Base-by-base conservation (phyloP, 2,329 filamentous ascomycete genomes). In the Colletotrichum lupini region DNA sequence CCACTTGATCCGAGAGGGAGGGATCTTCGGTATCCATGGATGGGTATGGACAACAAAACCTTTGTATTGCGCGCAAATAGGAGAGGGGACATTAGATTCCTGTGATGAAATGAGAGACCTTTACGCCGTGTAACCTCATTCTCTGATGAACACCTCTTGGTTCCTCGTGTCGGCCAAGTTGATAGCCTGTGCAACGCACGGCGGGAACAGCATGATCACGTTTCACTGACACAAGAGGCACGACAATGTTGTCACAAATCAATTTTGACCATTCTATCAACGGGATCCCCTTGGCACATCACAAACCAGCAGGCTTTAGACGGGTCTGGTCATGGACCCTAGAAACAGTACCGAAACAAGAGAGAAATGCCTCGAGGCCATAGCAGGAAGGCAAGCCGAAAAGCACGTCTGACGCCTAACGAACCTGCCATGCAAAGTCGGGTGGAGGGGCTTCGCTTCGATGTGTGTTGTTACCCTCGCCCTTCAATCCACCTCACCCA, bases 371-470 rank as follows among this genome's bases (percentile, higher is more conserved):
- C 67, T 71, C 56, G 37, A 59, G 60, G 60, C 63, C 53, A 74
- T 67, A 74, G 67, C 37, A 56, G 62, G 49, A 59, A 73, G 60
- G 67, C 56, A 71, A 35, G 69, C 28, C 59, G 58, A 71, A 66
- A 58, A 62, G n/a, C 71, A 70, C 59, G 49, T 62, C 68, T 67
- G 53, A 75, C 74, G 74, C 74, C 74, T 75, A 75, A 75, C 72
- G 68, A 70, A 73, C 73, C 62, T 68, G 66, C 63, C 72, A 75
- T 75, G 74, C 74, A 75, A 75, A 68, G 65, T 37, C 62, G 69
- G 64, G 65, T 22, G 49, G 30, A 53, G 55, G 66, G 60, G 24
- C 42, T 49, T 49, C 42, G 55, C 26, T 67, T 69, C 49, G 46
- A 58, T 59, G 30, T 32, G 30, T 59, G 52, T 19, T 59, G 52